Evolutionary conservation across 2,329 filamentous ascomycete species (phyloP).

Genomic region (Purpureocillium lavendulum): DNA sequence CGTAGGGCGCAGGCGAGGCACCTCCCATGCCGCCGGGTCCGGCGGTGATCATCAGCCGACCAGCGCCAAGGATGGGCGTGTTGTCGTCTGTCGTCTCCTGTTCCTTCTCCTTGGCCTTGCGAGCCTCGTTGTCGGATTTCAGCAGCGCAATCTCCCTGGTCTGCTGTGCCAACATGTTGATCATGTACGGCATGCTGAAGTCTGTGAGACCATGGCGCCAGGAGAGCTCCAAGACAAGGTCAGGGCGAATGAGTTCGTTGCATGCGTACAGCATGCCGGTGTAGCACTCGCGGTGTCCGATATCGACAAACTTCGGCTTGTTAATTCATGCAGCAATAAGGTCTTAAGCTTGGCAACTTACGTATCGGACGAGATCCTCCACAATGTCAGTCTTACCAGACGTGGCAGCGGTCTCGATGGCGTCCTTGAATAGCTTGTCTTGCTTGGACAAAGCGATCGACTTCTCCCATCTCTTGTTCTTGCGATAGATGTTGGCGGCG

Average conservation of each 20-base stretch:
- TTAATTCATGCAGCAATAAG: background rate
- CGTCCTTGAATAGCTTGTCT: constrained; percentile 99
- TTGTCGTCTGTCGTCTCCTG: constrained; percentile 84
- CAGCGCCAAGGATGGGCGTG: constrained; percentile 83
- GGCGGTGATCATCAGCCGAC: constrained; percentile 90
- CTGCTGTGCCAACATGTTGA: constrained; percentile 92
- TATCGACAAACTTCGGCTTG: constrained; percentile 82
- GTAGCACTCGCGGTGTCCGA: constrained; percentile 97
- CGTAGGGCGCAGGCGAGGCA: constrained; percentile 57
- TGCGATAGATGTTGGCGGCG: constrained; percentile 95
- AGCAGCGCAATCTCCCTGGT: constrained; percentile 74
- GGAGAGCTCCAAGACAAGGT: constrained; percentile 89
- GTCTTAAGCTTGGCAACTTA: constrained; percentile 47
- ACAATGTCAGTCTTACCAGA: constrained; percentile 87
- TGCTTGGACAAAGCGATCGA: constrained; percentile 96
- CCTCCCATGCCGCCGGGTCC: constrained; percentile 51
- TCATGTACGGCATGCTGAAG: constrained; percentile 99
- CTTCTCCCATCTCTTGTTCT: constrained; percentile 99
- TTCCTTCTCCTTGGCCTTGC: constrained; percentile 66
- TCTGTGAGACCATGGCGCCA: constrained; percentile 93
- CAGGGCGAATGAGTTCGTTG: constrained; percentile 91
- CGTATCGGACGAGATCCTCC: constrained; percentile 91
- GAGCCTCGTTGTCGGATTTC: constrained; percentile 93
- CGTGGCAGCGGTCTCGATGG: constrained; percentile 93
- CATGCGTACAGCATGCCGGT: constrained; percentile 99